Percentiles rank a stretch among this genome's conserved stretches.
These are phyloP conservation scores for Chenopodium berlandieri DNA, from an alignment of 148 eudicot genomes.

Conservation along the genomic window DNA sequence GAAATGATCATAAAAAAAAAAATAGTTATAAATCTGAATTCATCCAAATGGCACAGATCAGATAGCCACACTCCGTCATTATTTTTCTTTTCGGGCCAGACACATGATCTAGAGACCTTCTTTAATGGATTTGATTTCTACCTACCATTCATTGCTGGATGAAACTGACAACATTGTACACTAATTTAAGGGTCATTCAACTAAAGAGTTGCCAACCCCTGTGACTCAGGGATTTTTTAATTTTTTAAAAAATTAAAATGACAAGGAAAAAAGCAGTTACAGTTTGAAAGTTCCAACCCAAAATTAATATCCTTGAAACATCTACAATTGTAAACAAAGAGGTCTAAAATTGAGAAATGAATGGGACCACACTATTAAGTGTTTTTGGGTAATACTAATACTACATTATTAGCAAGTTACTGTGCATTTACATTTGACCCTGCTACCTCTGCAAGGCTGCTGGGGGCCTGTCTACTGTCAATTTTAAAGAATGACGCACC, in stretches of 20 bases:
- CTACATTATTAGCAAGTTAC: neutral
- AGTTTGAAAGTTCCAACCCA: neutral
- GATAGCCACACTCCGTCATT: neutral
- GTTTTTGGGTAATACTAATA: neutral
- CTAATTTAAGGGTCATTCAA: neutral
- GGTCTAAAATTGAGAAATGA: neutral
- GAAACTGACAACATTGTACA: neutral
- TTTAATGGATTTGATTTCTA: neutral
- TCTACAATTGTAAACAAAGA: neutral
- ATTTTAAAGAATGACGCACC: neutral
- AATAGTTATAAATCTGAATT: too few species aligned
- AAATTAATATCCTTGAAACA: neutral
- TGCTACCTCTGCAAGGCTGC: neutral
- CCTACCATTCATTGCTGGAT: too few species aligned
- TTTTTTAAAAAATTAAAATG: too few species aligned
- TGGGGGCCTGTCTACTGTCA: neutral
- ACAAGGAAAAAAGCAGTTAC: neutral
- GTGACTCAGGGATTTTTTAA: too few species aligned
- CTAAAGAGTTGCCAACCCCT: too few species aligned
- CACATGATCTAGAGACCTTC: neutral
- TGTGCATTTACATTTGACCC: neutral
- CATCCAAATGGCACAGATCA: too few species aligned
- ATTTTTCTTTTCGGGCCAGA: neutral
- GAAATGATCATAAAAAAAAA: too few species aligned
- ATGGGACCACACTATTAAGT: neutral